Percentiles rank a stretch among this genome's conserved stretches.
phyloP scores from a whole-genome alignment of 179 eudicot species.

The Vitellaria paradoxa region DNA sequence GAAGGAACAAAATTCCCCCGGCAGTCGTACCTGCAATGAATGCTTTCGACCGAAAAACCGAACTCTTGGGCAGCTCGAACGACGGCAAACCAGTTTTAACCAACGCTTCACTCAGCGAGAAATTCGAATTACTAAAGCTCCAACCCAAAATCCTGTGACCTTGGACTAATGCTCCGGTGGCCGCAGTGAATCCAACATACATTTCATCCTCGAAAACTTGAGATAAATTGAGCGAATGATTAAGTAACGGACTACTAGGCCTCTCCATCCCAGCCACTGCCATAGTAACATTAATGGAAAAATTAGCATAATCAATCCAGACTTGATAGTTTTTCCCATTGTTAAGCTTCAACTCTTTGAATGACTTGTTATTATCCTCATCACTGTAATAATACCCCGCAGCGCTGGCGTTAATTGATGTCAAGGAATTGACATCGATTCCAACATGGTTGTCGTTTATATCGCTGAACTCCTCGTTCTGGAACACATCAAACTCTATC shows the following conservation, averaged over 20 bases:
- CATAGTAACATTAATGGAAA: conserved; percentile 36
- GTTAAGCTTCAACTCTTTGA: conserved; percentile 31
- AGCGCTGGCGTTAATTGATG: conserved; percentile 16
- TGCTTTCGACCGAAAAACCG: conserved; percentile 22
- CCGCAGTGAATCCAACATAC: conserved; percentile 51
- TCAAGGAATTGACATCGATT: conserved; percentile 37
- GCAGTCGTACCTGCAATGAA: conserved; percentile 32
- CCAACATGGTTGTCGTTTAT: conserved; percentile 47
- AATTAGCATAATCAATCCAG: conserved; percentile 44
- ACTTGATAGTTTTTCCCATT: conserved; percentile 47
- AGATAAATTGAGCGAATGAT: conserved; percentile 24
- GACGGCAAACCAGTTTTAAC: conserved; percentile 33
- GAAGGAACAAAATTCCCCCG: conserved; percentile 25
- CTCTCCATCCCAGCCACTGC: conserved; percentile 30
- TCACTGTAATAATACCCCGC: conserved; percentile 34
- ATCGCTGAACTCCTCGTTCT: conserved; percentile 39
- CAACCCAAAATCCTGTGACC: conserved; percentile 39
- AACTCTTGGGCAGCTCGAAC: conserved; percentile 31
- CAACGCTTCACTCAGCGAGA: conserved; percentile 28
- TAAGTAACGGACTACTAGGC: conserved; percentile 35
- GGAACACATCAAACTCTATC: conserved; percentile 43
- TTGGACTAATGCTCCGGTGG: conserved; percentile 34
- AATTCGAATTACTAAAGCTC: conserved; percentile 49
- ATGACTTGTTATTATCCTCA: conserved; percentile 14
- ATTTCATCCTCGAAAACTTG: conserved; percentile 40